Base-by-base conservation (phyloP, 805 yeast genomes). In the Candida incommunis region DNA sequence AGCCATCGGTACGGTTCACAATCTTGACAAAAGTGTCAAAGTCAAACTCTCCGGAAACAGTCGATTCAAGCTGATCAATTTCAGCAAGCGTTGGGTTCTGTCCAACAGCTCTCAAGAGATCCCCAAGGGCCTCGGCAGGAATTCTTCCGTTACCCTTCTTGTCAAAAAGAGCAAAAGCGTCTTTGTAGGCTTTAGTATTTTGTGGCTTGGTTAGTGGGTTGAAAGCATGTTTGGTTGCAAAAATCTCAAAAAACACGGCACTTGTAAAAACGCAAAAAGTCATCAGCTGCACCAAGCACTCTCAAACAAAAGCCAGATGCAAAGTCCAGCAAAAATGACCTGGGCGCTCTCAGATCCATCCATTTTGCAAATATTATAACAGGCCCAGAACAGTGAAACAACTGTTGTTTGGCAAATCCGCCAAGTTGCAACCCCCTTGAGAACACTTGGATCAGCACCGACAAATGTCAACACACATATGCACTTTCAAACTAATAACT, bases 81-180 rank as follows among this genome's bases (percentile, higher is more conserved):
- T 87, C 95, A 21, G 88, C 82, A 57, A 86, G 74, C 3, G 98
- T 88, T 51, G 99, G 99, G 69, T 92, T 92, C 70, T 90, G 97
- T 34, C 98, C 99, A 49, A 92, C 88, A 1, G 98, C 96, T 62
- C 99, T 77, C 49, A 92, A 74, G 54, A 92, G 74, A 60, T 92
- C 98, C 27, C 97, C 98, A 43, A 92, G 72, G 49, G 83, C 79
- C 50, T 81, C 83, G 49, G 75, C 71, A 15, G 96, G 78, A 46
- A 92, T 92, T 62, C 79, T 75, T 16, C 97, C 98, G 31, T 90
- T 84, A 23, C 96, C 97, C 60, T 88, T 85, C 67, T 87, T 88
- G 69, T 92, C 98, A 60, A 90, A 92, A 41, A 92, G 77, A 11
- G 97, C 92, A 65, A 92, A 92, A 22, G 96, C 95, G 72, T 92